Evolutionary conservation across 306 rosid species (phyloP).

Genomic region (Fagus crenata): DNA sequence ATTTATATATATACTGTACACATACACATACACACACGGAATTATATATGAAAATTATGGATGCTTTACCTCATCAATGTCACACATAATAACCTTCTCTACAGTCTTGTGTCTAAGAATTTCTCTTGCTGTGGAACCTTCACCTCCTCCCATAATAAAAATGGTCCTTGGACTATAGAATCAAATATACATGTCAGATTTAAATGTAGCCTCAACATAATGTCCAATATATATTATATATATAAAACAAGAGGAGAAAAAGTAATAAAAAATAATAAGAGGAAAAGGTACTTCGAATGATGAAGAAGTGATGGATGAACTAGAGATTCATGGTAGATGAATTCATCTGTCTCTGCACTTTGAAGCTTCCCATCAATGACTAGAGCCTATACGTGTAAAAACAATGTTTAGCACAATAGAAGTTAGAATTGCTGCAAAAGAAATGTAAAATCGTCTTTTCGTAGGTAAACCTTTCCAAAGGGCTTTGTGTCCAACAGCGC

Average conservation of each 20-base stretch:
- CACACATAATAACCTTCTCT: conserved; percentile 91
- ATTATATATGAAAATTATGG: background rate
- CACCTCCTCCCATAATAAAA: conserved; percentile 99
- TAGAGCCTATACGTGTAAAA: conserved; percentile 54
- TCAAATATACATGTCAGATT: background rate
- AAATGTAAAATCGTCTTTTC: background rate
- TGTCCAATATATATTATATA: background rate
- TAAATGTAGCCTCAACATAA: background rate
- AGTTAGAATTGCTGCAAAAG: background rate
- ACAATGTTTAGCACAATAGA: conserved; percentile 2
- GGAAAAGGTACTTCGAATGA: conserved; percentile 61
- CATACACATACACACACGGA: no score
- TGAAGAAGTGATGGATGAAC: conserved; percentile 93
- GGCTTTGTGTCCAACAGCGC: conserved; percentile 96
- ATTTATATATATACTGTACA: no score
- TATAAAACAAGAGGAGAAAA: background rate
- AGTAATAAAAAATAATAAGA: background rate
- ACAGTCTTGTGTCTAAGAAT: conserved; percentile 76
- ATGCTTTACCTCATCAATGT: conserved; percentile 77
- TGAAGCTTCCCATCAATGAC: conserved; percentile 98
- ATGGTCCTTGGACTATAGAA: conserved; percentile 62
- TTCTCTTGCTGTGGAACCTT: conserved; percentile 98
- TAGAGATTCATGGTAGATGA: conserved; percentile 94
- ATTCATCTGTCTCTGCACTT: conserved; percentile 96
- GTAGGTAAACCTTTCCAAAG: conserved; percentile 72